Evolutionary conservation across 2,329 filamentous ascomycete genomes (phyloP).

Genomic region (Parastagonospora nodorum): DNA sequence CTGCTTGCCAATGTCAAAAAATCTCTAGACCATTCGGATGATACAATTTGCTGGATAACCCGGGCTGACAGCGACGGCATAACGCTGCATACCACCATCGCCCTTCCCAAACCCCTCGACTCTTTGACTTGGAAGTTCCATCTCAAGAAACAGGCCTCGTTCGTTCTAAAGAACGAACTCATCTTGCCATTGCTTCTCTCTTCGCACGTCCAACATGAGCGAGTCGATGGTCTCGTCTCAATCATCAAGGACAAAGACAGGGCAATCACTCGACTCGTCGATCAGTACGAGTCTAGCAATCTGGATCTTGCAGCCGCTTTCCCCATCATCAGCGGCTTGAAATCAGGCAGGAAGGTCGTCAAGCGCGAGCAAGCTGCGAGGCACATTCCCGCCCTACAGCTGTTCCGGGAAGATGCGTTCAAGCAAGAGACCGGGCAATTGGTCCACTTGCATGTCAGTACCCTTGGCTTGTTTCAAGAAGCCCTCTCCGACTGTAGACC

Average conservation of each 20-base stretch:
- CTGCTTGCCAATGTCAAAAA: constrained; percentile 68
- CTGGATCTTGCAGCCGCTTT: constrained; percentile 63
- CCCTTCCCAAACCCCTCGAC: constrained; percentile 66
- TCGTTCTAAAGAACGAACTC: constrained; percentile 55
- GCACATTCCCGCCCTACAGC: constrained; percentile 59
- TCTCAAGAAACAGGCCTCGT: constrained; percentile 52
- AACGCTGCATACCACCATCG: constrained; percentile 61
- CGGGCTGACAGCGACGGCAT: constrained; percentile 44
- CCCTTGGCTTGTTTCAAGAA: constrained; percentile 41
- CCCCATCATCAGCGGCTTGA: constrained; percentile 57
- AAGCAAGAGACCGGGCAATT: constrained; percentile 32
- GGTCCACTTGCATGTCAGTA: constrained; percentile 27
- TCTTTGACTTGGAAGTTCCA: constrained; percentile 69
- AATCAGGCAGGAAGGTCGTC: constrained; percentile 50
- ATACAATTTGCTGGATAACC: constrained; percentile 42
- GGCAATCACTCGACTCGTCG: constrained; percentile 61
- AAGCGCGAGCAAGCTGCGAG: constrained; percentile 58
- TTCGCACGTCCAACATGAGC: constrained; percentile 53
- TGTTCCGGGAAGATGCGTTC: constrained; percentile 59
- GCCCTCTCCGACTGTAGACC: constrained; percentile 34
- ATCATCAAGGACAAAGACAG: constrained; percentile 63
- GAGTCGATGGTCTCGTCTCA: constrained; percentile 55
- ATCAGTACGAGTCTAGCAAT: constrained; percentile 62
- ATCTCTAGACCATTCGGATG: constrained; percentile 50
- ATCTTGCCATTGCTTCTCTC: constrained; percentile 59